A percentile compares a stretch with the other conserved stretches of the same genome.
phyloP scores from a whole-genome alignment of 2,329 filamentous ascomycete genomes.

The Aspergillus intermedius region DNA sequence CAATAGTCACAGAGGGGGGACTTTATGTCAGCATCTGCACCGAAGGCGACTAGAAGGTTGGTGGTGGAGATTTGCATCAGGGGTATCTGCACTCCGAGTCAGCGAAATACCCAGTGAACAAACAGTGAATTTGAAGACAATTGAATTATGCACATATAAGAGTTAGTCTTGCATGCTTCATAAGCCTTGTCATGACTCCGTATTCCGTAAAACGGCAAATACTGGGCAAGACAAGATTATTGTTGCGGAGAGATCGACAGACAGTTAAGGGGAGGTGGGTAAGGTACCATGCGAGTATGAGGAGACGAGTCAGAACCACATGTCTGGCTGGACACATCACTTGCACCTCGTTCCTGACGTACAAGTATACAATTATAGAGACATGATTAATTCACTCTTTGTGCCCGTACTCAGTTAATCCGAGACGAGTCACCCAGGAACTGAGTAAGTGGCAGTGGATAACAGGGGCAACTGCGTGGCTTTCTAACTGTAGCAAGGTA shows the following conservation, averaged over 20 bases:
- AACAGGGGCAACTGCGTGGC: no score
- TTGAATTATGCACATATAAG: no score
- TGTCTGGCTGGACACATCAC: neutral
- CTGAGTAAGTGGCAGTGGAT: neutral
- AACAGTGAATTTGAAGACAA: no score
- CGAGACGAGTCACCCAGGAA: neutral
- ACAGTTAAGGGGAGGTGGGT: neutral
- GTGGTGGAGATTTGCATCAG: neutral
- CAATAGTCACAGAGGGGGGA: neutral
- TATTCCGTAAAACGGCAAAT: neutral
- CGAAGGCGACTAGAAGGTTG: neutral
- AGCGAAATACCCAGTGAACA: no score
- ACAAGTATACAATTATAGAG: neutral
- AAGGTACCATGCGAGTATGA: neutral
- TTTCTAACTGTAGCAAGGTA: no score
- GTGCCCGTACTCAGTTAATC: no score
- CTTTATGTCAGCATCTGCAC: neutral
- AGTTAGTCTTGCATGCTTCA: no score
- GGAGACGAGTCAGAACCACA: neutral
- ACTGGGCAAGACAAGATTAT: no score
- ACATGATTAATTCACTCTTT: neutral
- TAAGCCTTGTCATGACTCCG: no score
- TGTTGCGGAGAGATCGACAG: neutral
- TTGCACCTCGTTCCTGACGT: neutral
- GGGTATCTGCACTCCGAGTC: no score